These are phyloP conservation scores for Gonium pectorale DNA, from an alignment of 139 green algal genomes.

Conservation along the genomic window DNA sequence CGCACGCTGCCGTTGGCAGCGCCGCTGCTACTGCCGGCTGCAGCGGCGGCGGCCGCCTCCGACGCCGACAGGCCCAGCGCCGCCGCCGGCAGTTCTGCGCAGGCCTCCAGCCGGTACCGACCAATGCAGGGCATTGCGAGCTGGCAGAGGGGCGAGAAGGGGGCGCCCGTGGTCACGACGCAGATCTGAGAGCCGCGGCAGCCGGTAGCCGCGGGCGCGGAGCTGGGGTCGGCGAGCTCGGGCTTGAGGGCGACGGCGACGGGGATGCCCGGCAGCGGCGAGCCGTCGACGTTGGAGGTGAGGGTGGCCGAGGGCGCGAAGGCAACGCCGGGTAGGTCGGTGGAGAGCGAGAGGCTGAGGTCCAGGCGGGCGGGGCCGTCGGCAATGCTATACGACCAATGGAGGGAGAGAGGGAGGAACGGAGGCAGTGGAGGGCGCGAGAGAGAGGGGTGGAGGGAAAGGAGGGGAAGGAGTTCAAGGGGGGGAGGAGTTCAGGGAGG, in stretches of 20 bases:
- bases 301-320: conserved; percentile 50
- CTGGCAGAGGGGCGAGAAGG: conserved; percentile 38
- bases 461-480: not conserved
- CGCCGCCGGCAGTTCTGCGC: not conserved
- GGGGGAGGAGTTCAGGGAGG: no score
- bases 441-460: conserved; percentile 7
- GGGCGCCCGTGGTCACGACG: not conserved
- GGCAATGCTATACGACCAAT: no score
- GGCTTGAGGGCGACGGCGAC: conserved; percentile 36
- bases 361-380: conserved; percentile 25
- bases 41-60: no score
- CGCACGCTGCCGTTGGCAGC: not conserved
- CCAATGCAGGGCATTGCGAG: conserved; percentile 58
- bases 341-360: conserved; percentile 42
- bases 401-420: no score
- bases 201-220: no score
- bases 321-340: conserved; percentile 41
- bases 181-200: no score
- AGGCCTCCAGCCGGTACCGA: conserved; percentile 46
- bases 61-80: no score
- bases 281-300: conserved; percentile 51
- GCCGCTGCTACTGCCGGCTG: no score
- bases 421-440: no score
- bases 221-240: not conserved
- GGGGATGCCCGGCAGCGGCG: not conserved